Evolutionary conservation across 441 rosid species (phyloP), one percentile per base, ranked within the genome.

Genomic region (Brassica balearica): DNA sequence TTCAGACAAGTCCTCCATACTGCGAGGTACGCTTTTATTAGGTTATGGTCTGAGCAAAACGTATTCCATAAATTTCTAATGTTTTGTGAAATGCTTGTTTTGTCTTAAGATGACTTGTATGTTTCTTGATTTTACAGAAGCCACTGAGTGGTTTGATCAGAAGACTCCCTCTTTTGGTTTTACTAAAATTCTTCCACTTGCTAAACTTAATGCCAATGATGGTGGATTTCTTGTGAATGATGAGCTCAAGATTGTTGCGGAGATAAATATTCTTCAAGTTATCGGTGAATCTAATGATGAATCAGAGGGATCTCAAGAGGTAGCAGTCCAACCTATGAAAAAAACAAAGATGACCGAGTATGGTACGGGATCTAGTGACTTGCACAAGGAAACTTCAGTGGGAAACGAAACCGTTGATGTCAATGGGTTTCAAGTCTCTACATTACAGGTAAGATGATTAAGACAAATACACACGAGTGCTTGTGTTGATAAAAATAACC

Each of bases 191-290:
- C n/a, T 46, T 46, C 15, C 56, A 48, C 56, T 48, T 48, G 2
- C 56, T 2, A 48, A n/a, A n/a, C 19, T 48, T n/a, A 0, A n/a
- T 48, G 1, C 58, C 58, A 51, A 51, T 5, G 58, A 51, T 15
- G 20, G 58, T 51, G 58, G 58, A 5, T 51, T 51, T 51, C 58
- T 51, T 51, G 58, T 51, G 19, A 51, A 51, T 51, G 58, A 51
- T 6, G 58, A 51, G 20, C 58, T 51, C 58, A 51, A 51, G 20
- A 51, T 53, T 53, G 59, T 53, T 53, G 59, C 59, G 0, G 59
- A 53, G 59, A 0, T 53, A 15, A 2, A 15, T 53, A 22, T 53
- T 53, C 22, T 15, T 53, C 22, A 53, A 53, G 59, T 15, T 53
- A 53, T 7, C 22, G 59, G 38, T 5, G 1, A 46, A 46, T 11